A percentile compares a stretch with the other conserved stretches of the same genome.
phyloP scores from a whole-genome alignment of 805 yeast species.

The Ascoidea tarda region DNA sequence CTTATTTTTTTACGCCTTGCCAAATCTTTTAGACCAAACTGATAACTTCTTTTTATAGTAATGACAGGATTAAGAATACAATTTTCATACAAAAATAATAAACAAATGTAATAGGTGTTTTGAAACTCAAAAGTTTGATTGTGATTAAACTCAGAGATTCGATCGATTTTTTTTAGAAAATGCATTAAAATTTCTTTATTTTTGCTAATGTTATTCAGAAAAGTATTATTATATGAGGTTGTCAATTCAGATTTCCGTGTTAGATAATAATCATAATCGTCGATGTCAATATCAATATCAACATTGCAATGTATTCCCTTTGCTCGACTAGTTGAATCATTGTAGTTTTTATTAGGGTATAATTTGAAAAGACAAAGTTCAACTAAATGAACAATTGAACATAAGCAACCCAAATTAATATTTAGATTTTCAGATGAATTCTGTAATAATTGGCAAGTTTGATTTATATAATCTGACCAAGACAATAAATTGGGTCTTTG shows the following conservation, averaged over 20 bases:
- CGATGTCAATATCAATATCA: background rate
- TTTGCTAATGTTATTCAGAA: too few relatives aligned
- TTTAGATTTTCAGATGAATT: background rate
- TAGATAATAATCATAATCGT: background rate
- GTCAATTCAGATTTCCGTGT: too few relatives aligned
- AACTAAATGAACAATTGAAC: background rate
- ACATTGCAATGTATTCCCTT: too few relatives aligned
- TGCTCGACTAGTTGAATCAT: too few relatives aligned
- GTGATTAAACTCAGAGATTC: too few relatives aligned
- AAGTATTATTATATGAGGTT: too few relatives aligned
- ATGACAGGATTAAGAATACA: background rate
- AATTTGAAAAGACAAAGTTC: background rate
- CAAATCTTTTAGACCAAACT: background rate
- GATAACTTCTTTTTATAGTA: background rate
- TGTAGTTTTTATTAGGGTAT: too few relatives aligned
- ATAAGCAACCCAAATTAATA: background rate
- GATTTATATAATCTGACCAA: background rate
- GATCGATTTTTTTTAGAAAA: background rate
- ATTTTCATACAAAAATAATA: background rate
- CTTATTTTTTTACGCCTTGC: too few relatives aligned
- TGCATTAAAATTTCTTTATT: too few relatives aligned
- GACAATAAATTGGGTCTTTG: background rate
- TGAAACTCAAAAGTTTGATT: background rate
- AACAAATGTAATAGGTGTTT: background rate
- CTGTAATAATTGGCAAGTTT: background rate